Base-by-base conservation (phyloP, 2,329 filamentous ascomycete species). In the Penicillium aurantiogriseum region DNA sequence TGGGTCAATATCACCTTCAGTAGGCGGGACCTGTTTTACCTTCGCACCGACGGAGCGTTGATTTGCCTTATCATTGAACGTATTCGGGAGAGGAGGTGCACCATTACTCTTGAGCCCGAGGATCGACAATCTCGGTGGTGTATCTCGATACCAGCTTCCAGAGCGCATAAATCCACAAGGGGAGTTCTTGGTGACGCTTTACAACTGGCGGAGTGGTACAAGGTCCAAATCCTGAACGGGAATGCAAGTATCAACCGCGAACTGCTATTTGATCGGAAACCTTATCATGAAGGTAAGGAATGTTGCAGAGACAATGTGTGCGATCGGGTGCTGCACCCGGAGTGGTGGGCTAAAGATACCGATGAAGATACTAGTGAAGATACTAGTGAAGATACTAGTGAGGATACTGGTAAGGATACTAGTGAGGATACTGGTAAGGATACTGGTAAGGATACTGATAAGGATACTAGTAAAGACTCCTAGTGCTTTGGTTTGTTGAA, bases 211-310 rank as follows among this genome's bases (percentile, higher is more conserved):
- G 21, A 55, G 15, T 55, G 53, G 53, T 55, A 55, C 29, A 44
- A 4, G 23, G 23, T 38, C 6, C 53, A 55, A 6, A 38, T 55
- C 9, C 31, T 36, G 25, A 35, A 44, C 29, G 53, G 53, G 11
- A 55, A 55, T 36, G 46, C 46, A 29, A 51, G n/a, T 33, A 36
- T 55, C 31, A 55, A 55, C 29, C 47, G 46, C 5, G 39, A 42
- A 4, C n/a, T 51, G 4, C 29, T 55, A 9, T 51, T 55, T 35
- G 46, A 55, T 29, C 38, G 21, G 23, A 51, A 33, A 11, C 46
- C 53, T 2, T 55, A 29, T 21, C 6, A 51, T 23, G 19, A n/a
- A 31, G 53, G 46, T 31, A 51, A 29, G 39, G 31, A 51, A 17
- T 51, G 46, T 17, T 51, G 53, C 23, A 43, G 17, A 23, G 23